Percentiles rank a stretch among this genome's conserved stretches.
Conservation (phyloP, 352 stramenopile species). For the Pythium coloratum region DNA sequence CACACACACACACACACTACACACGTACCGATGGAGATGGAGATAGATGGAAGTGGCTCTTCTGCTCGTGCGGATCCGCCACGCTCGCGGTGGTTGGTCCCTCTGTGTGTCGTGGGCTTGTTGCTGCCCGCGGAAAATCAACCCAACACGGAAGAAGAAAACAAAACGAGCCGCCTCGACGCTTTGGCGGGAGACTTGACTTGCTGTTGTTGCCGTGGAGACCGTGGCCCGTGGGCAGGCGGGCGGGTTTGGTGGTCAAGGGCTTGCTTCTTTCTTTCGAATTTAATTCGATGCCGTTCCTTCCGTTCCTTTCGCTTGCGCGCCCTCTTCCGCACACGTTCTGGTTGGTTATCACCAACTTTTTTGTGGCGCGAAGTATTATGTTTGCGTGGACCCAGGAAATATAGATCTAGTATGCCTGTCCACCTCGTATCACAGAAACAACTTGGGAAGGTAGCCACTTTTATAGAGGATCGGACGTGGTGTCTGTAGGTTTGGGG, state of each 20-base stretch:
- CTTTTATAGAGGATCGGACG: conserved; percentile 5
- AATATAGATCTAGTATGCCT: conserved; percentile 20
- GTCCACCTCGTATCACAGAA: conserved; percentile 14
- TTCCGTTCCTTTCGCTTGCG: conserved; percentile 30
- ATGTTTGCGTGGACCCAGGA: conserved; percentile 14
- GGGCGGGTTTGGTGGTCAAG: conserved; percentile 1
- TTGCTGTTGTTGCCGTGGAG: not conserved
- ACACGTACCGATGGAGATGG: conserved; percentile 2
- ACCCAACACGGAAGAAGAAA: not conserved
- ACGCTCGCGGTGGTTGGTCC: not conserved
- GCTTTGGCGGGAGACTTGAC: not conserved
- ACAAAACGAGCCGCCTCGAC: not conserved
- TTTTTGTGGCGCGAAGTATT: conserved; percentile 29
- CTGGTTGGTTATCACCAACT: conserved; percentile 2
- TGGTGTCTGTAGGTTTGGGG: conserved; percentile 12
- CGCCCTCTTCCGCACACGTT: conserved; percentile 27
- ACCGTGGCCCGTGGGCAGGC: not conserved
- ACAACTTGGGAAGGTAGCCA: conserved; percentile 7
- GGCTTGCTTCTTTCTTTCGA: conserved; percentile 5
- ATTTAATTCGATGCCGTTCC: conserved; percentile 15
- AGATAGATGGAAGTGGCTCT: conserved; percentile 6
- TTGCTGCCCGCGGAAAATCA: not conserved
- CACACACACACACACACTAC: not conserved
- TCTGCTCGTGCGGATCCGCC: conserved; percentile 10
- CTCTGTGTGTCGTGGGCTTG: conserved; percentile 8